phyloP scores from a whole-genome alignment of 305 asterid species.

The Solanum hybrid region DNA sequence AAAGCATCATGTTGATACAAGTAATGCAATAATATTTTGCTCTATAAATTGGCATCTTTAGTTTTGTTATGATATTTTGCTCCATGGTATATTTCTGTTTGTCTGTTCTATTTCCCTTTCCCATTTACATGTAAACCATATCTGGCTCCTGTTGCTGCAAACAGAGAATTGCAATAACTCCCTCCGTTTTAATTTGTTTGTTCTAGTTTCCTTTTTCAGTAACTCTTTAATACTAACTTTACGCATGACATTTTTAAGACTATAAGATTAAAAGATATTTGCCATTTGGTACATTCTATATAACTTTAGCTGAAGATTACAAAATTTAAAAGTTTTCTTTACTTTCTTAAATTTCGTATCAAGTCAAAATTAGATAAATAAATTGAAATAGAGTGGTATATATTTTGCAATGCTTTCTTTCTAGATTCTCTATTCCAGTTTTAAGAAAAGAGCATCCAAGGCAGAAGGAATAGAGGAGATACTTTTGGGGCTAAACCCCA shows the following conservation, averaged over 20 bases:
- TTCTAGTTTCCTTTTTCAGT: background rate
- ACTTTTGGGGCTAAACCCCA: background rate
- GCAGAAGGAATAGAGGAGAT: background rate
- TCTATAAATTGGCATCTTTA: background rate
- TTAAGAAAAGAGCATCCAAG: background rate
- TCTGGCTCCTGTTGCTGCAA: background rate
- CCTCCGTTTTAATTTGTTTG: background rate
- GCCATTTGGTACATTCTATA: background rate
- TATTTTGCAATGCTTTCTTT: background rate
- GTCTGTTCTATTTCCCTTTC: background rate
- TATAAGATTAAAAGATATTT: too few relatives aligned
- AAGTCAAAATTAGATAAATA: too few relatives aligned
- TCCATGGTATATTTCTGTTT: background rate
- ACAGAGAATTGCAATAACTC: background rate
- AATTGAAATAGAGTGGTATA: too few relatives aligned
- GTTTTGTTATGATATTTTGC: background rate
- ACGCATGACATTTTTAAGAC: background rate
- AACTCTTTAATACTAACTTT: background rate
- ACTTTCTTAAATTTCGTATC: too few relatives aligned
- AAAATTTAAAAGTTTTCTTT: too few relatives aligned
- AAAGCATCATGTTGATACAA: background rate
- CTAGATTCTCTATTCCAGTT: background rate
- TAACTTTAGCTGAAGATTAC: fast-evolving
- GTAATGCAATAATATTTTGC: background rate
- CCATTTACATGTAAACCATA: background rate